Percentiles rank a stretch among this genome's conserved stretches.
phyloP scores from a whole-genome alignment of 2,329 filamentous ascomycete species.

The Scedosporium apiospermum region DNA sequence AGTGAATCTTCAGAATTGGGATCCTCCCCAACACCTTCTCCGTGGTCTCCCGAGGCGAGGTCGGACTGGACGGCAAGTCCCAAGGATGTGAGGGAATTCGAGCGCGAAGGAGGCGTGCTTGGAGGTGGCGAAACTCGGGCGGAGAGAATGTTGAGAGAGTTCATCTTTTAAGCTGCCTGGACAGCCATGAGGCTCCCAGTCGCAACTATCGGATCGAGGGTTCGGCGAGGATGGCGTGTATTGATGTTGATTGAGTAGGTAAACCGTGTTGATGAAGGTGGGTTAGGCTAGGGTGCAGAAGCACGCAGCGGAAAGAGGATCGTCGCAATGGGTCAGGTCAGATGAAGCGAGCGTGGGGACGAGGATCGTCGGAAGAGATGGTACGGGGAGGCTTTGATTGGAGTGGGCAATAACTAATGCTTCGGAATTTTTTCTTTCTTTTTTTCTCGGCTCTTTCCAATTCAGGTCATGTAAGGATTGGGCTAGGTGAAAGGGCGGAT shows the following conservation, averaged over 20 bases:
- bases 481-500: neutral
- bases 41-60: conserved; percentile 9
- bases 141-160: conserved; percentile 91
- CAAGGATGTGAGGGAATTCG: conserved; percentile 50
- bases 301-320: neutral
- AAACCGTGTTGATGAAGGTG: neutral
- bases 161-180: conserved; percentile 56
- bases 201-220: neutral
- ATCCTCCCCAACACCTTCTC: neutral
- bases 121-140: conserved; percentile 62
- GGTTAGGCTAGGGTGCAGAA: neutral
- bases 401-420: neutral
- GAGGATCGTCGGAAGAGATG: neutral
- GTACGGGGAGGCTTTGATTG: neutral
- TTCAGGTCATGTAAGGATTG: neutral
- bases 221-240: neutral
- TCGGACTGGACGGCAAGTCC: conserved; percentile 34
- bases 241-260: too few species aligned
- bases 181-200: conserved; percentile 41
- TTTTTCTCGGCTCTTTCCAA: too few species aligned
- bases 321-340: neutral
- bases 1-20: neutral
- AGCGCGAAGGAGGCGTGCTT: conserved; percentile 46
- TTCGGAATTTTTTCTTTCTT: neutral
- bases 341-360: neutral